phyloP scores from a whole-genome alignment of 2,329 filamentous ascomycete genomes.

The Arthrocladium fulminans region DNA sequence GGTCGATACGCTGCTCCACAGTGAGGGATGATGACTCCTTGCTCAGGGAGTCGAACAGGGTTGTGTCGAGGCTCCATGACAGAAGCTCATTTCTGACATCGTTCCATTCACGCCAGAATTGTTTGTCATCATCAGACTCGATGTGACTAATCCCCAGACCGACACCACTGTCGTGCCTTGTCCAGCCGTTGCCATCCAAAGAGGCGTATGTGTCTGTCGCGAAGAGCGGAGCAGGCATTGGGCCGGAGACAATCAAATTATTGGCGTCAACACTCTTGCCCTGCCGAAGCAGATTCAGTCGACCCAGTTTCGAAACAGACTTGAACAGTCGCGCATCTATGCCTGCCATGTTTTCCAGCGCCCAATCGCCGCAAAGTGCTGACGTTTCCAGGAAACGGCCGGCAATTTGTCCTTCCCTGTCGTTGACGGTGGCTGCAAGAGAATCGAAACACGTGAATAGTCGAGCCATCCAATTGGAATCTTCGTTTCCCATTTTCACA shows the following conservation, averaged over 20 bases:
- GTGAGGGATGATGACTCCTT: slow-evolving; percentile 33
- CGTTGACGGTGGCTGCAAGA: slow-evolving; percentile 83
- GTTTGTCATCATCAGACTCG: slow-evolving; percentile 45
- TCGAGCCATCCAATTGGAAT: slow-evolving; percentile 74
- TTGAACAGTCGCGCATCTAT: slow-evolving; percentile 83
- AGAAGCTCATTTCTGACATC: slow-evolving; percentile 67
- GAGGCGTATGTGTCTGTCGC: slow-evolving; percentile 33
- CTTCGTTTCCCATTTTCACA: slow-evolving; percentile 36
- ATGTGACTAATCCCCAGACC: neutral
- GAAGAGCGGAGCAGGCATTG: slow-evolving; percentile 27
- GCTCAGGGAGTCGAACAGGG: slow-evolving; percentile 21
- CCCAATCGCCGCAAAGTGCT: slow-evolving; percentile 57
- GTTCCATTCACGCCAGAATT: slow-evolving; percentile 69
- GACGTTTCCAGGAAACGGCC: slow-evolving; percentile 55
- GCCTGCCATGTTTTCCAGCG: slow-evolving; percentile 75
- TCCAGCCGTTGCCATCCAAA: slow-evolving; percentile 60
- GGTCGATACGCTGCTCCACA: slow-evolving; percentile 58
- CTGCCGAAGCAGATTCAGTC: slow-evolving; percentile 76
- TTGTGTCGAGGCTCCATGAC: slow-evolving; percentile 66
- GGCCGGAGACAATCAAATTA: slow-evolving; percentile 19
- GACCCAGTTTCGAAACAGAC: slow-evolving; percentile 71
- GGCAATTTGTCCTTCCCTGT: slow-evolving; percentile 66
- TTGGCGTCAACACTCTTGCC: slow-evolving; percentile 35
- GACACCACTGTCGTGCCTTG: slow-evolving; percentile 32
- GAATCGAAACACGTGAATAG: slow-evolving; percentile 94